Percentiles rank a stretch among this genome's conserved stretches.
These are phyloP conservation scores for Debaryomyces maramus DNA, from an alignment of 805 yeast species.

Conservation along the genomic window DNA sequence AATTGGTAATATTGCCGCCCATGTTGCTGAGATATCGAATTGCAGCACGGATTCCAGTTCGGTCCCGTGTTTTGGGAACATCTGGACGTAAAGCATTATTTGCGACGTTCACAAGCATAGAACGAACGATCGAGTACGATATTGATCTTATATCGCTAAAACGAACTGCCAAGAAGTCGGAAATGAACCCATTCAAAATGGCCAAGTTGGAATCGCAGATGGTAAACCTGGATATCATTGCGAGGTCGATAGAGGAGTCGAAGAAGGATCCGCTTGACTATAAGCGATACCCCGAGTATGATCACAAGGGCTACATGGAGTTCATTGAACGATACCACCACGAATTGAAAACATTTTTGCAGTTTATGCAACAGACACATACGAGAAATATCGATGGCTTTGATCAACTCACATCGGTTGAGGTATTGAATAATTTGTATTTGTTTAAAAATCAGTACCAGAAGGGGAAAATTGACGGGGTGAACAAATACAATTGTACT, in stretches of 20 bases:
- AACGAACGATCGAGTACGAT: conserved; percentile 20
- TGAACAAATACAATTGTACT: conserved; percentile 15
- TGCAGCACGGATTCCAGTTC: background rate
- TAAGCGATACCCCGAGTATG: conserved; percentile 3
- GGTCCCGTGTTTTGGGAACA: too few species aligned
- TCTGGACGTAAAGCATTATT: too few species aligned
- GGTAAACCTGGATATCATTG: conserved; percentile 2
- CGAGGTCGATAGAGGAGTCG: conserved; percentile 3
- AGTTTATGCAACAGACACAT: conserved; percentile 21
- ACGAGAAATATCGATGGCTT: conserved; percentile 20
- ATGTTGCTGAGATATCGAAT: conserved; percentile 1
- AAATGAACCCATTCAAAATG: background rate
- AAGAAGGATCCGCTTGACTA: conserved; percentile 8
- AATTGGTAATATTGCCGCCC: conserved; percentile 4
- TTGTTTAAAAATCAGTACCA: conserved; percentile 22
- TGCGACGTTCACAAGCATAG: conserved; percentile 10
- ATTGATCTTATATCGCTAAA: conserved; percentile 24
- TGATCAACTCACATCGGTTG: conserved; percentile 24
- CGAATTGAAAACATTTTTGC: conserved; percentile 21
- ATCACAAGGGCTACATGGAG: conserved; percentile 7
- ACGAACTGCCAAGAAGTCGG: conserved; percentile 11
- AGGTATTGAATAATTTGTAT: conserved; percentile 26
- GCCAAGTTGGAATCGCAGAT: background rate
- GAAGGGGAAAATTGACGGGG: conserved; percentile 16
- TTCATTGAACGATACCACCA: conserved; percentile 19